These are phyloP conservation scores for Gossypium rotundifolium DNA, from an alignment of 345 rosid genomes.

Conservation along the genomic window DNA sequence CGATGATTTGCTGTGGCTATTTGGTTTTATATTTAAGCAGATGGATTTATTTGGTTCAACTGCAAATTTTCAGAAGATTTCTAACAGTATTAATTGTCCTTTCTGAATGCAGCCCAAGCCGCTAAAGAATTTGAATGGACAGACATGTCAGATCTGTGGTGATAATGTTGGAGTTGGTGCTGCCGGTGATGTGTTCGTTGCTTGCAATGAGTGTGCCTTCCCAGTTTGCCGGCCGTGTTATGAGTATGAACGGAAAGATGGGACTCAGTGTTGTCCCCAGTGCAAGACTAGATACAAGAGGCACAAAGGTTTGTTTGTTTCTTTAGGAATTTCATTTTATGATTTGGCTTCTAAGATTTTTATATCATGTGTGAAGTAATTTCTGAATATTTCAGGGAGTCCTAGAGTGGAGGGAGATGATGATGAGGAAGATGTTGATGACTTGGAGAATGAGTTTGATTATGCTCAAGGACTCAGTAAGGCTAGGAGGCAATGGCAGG, in stretches of 20 bases:
- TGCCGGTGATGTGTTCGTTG: slow-evolving; percentile 78
- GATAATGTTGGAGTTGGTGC: slow-evolving; percentile 68
- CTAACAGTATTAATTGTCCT: slow-evolving; percentile 13
- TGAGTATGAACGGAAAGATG: slow-evolving; percentile 97
- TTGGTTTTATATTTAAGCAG: not conserved
- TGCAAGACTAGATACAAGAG: slow-evolving; percentile 98
- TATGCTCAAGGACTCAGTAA: slow-evolving; percentile 63
- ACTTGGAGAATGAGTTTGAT: slow-evolving; percentile 88
- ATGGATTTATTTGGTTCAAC: not conserved
- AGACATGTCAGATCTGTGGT: slow-evolving; percentile 94
- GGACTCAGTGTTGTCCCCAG: slow-evolving; percentile 96
- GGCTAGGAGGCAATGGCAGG: slow-evolving; percentile 70
- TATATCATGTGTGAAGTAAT: not conserved
- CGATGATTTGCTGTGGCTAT: not conserved
- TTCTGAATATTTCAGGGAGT: slow-evolving; percentile 53
- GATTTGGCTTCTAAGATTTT: not conserved
- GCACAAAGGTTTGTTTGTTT: slow-evolving; percentile 60
- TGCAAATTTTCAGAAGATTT: not conserved
- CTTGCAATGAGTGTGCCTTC: slow-evolving; percentile 98
- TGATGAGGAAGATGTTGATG: slow-evolving; percentile 97
- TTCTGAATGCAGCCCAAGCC: slow-evolving; percentile 73
- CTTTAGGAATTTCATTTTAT: not conserved
- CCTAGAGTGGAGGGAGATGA: slow-evolving; percentile 94
- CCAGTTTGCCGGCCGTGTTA: slow-evolving; percentile 99
- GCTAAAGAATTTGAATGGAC: slow-evolving; percentile 58